Base-by-base conservation (phyloP, 805 yeast genomes). In the Myxozyma udenii region DNA sequence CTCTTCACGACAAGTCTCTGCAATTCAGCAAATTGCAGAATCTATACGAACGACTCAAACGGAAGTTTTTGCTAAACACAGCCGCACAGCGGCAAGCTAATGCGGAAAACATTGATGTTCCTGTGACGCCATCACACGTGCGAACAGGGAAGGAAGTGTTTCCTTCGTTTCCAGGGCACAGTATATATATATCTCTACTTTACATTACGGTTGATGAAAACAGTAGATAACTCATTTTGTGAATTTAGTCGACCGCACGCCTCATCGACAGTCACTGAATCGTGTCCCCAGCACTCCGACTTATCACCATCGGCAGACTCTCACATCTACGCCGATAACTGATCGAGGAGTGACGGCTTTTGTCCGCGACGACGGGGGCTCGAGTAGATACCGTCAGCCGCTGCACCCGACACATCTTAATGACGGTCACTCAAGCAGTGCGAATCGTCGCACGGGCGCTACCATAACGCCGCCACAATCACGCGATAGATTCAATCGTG, bases 11-110 rank as follows among this genome's bases (percentile, higher is more conserved):
- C 37, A 47, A 44, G 11, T 25, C 44, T 9, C 24, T 51, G 24
- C 51, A 51, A 19, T 51, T 39, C 25, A 23, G 46, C 21, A 51
- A 51, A 41, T 48, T 51, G 2, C 56, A 51, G 26, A 41, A 30
- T 5, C 44, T 46, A n/a, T 51, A 51, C 21, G 56, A 51, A 23
- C 41, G 44, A 22, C 44, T 51, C 24, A 47, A 47, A 26, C 48
- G 50, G 37, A 47, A 46, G 18, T n/a, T 44, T 23, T 30, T 47
- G 35, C 32, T 47, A 5, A 40, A 35, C 22, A 19, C 47, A n/a
- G 6, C 12, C 16, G 4, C 21, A 5, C 41, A 7, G n/a, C 24
- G 22, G 21, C 41, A 6, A 18, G 23, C 11, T 18, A 22, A 4
- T 12, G 24, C 33, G 9, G 33, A 28, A 28, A 28, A 28, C 14